Evolutionary conservation across 164 flowering plant species (phyloP).

Genomic region (Magnolia kwangsiensis): DNA sequence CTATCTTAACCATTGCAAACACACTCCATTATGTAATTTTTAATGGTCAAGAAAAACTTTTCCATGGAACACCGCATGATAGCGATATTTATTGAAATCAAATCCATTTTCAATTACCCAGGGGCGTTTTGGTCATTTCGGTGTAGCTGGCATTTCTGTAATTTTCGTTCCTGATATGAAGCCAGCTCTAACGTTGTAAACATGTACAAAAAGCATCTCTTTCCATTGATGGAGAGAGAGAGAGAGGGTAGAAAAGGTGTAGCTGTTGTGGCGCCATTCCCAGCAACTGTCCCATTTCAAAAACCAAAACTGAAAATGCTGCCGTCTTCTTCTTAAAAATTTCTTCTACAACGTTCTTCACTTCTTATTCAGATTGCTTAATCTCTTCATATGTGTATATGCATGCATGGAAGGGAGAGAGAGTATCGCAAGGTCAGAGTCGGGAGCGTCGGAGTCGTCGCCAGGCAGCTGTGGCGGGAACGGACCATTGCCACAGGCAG

Average conservation of each 20-base stretch:
- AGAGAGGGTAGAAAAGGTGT: neutral
- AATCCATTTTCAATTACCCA: neutral
- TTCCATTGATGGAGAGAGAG: neutral
- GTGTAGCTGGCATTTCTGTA: neutral
- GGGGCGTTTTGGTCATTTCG: neutral
- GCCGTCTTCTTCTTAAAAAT: neutral
- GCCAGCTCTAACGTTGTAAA: neutral
- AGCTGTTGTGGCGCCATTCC: constrained; percentile 13
- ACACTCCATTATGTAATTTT: too few species aligned
- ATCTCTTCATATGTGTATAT: neutral
- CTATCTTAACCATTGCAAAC: too few species aligned
- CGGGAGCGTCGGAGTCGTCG: constrained; percentile 16
- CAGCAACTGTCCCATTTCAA: constrained; percentile 4
- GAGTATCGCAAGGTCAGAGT: constrained; percentile 39
- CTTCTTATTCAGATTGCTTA: neutral
- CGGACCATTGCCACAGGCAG: constrained; percentile 16
- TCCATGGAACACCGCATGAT: too few species aligned
- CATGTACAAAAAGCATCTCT: constrained; percentile 1
- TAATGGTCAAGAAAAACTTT: too few species aligned
- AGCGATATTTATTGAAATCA: too few species aligned
- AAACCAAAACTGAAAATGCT: constrained; percentile 2
- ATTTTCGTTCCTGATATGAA: neutral
- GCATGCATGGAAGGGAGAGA: constrained; percentile 48
- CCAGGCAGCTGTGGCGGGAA: constrained; percentile 11
- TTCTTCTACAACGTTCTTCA: constrained; percentile 4